Evolutionary conservation across 768 basidiomycete species (phyloP).

Genomic region (Dendrothele bispora): DNA sequence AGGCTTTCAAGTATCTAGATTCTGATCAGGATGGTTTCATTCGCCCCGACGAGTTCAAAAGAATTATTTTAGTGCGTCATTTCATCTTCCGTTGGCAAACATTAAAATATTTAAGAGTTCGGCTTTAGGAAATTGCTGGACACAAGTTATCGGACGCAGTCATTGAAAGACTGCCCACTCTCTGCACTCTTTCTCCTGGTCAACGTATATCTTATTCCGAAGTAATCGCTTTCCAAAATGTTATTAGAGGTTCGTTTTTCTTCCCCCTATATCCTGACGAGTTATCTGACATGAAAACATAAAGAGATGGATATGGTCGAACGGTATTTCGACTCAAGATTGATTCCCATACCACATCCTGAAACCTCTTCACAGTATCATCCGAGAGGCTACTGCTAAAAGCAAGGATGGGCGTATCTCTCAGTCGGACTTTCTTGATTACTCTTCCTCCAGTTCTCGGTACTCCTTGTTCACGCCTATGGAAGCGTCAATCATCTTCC

Average conservation of each 20-base stretch:
- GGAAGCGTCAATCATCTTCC: slow-evolving; percentile 98
- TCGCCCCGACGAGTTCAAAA: slow-evolving; percentile 89
- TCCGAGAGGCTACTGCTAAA: slow-evolving; percentile 86
- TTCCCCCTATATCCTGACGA: not conserved
- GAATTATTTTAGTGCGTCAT: slow-evolving; percentile 81
- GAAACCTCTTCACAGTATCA: slow-evolving; percentile 50
- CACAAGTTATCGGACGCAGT: slow-evolving; percentile 96
- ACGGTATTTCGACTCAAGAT: slow-evolving; percentile 45
- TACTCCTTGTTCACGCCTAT: slow-evolving; percentile 97
- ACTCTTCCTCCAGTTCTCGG: slow-evolving; percentile 82
- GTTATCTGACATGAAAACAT: slow-evolving; percentile 1
- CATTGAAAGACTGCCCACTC: slow-evolving; percentile 87
- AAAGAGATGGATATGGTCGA: slow-evolving; percentile 97
- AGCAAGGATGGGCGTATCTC: slow-evolving; percentile 96
- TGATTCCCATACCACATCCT: slow-evolving; percentile 8
- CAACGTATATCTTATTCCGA: slow-evolving; percentile 95
- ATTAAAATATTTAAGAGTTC: slow-evolving; percentile 1
- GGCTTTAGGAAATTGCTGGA: slow-evolving; percentile 82
- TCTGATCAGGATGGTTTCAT: slow-evolving; percentile 92
- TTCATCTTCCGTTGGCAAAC: not conserved
- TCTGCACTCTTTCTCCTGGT: slow-evolving; percentile 87
- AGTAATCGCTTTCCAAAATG: slow-evolving; percentile 96
- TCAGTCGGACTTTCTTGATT: slow-evolving; percentile 91
- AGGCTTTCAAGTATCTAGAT: slow-evolving; percentile 93
- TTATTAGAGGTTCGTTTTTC: slow-evolving; percentile 71